Conservation (phyloP, 2,329 filamentous ascomycete species). For the Botrytis medusae region DNA sequence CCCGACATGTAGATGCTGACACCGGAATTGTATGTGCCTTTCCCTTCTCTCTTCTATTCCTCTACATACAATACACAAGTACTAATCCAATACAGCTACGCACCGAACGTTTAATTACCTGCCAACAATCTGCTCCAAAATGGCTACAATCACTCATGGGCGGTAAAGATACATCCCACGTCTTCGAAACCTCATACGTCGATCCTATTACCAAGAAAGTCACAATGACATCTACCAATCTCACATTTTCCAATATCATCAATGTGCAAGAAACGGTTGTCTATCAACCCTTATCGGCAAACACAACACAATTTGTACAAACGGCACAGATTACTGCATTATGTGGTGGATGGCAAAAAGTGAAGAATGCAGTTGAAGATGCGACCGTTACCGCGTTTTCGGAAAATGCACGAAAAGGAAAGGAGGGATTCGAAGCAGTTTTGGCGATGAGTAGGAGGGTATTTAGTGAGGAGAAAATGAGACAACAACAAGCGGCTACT, state of each 20-base stretch:
- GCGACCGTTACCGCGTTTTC: conserved; percentile 83
- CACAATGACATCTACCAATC: conserved; percentile 94
- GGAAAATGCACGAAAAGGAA: conserved; percentile 87
- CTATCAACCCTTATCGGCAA: conserved; percentile 64
- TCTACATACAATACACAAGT: neutral
- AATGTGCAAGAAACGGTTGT: conserved; percentile 90
- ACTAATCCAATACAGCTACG: conserved; percentile 52
- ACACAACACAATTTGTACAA: conserved; percentile 79
- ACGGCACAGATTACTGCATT: conserved; percentile 90
- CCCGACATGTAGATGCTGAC: conserved; percentile 61
- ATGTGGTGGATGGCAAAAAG: conserved; percentile 94
- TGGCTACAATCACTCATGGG: conserved; percentile 82
- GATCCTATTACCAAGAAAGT: conserved; percentile 80
- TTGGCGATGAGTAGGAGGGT: conserved; percentile 89
- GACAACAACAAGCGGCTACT: conserved; percentile 42
- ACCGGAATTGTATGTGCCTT: conserved; percentile 62
- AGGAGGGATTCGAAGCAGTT: conserved; percentile 93
- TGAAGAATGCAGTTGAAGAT: conserved; percentile 95
- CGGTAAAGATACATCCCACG: conserved; percentile 75
- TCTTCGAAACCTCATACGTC: conserved; percentile 95
- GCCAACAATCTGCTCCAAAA: conserved; percentile 67
- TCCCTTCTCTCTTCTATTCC: neutral
- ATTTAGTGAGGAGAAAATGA: conserved; percentile 83
- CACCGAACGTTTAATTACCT: conserved; percentile 67
- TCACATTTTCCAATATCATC: conserved; percentile 89